Conservation (phyloP, 495 filamentous ascomycete species). For the Eremomyces bilateralis region DNA sequence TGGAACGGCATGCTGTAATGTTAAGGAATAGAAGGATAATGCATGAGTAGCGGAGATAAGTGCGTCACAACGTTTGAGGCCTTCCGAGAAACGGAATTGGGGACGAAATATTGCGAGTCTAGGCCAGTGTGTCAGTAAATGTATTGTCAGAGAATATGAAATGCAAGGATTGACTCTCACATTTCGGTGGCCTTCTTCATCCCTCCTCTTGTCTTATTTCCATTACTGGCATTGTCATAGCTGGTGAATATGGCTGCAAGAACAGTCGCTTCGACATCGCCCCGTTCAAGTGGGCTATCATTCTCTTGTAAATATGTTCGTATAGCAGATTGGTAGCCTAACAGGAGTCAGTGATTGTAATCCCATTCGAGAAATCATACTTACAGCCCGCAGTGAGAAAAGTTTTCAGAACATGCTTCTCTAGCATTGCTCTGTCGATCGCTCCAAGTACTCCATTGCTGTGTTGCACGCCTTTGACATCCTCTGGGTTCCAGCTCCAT, state of each 20-base stretch:
- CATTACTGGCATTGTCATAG: conserved; percentile 82
- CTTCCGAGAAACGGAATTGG: not conserved
- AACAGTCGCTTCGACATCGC: conserved; percentile 40
- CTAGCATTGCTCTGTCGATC: conserved; percentile 38
- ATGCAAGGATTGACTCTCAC: conserved; percentile 24
- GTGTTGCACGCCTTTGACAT: conserved; percentile 11
- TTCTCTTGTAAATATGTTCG: conserved; percentile 41
- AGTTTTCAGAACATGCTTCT: conserved; percentile 53
- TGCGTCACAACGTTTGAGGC: conserved; percentile 35
- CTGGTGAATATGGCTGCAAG: conserved; percentile 43
- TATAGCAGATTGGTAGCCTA: conserved; percentile 26
- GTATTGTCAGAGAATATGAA: too few species aligned
- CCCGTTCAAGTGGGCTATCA: conserved; percentile 22
- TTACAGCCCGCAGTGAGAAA: conserved; percentile 48
- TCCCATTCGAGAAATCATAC: conserved; percentile 6
- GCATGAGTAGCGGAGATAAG: conserved; percentile 72
- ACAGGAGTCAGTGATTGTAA: not conserved
- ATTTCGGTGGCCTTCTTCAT: conserved; percentile 70
- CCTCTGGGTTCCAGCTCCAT: conserved; percentile 46
- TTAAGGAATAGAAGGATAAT: conserved; percentile 72
- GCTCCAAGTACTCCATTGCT: conserved; percentile 48
- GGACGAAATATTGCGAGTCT: conserved; percentile 1
- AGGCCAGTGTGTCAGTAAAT: too few species aligned
- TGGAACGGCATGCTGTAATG: conserved; percentile 73
- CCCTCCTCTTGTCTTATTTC: conserved; percentile 60